Conservation (phyloP, 129 eudicot species). For the Tagetes erecta region DNA sequence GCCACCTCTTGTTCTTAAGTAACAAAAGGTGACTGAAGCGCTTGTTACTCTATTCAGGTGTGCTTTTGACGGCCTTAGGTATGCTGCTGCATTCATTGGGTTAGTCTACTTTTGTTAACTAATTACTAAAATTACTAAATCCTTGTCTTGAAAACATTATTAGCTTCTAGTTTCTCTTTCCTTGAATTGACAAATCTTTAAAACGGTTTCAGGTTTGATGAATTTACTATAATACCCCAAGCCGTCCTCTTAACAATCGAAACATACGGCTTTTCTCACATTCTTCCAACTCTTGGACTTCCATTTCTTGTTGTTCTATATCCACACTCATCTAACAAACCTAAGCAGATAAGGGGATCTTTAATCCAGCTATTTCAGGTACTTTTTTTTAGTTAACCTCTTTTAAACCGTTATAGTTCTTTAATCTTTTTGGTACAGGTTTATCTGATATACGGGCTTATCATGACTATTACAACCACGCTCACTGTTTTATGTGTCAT, state of each 20-base stretch:
- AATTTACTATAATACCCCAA: slow-evolving; percentile 84
- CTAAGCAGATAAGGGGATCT: slow-evolving; percentile 37
- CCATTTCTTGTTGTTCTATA: slow-evolving; percentile 64
- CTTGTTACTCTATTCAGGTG: slow-evolving; percentile 56
- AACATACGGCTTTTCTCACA: slow-evolving; percentile 91
- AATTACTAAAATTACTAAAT: not conserved
- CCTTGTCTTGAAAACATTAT: not conserved
- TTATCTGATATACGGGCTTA: slow-evolving; percentile 80
- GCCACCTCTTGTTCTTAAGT: not conserved
- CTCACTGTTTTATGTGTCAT: slow-evolving; percentile 81
- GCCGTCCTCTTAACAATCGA: slow-evolving; percentile 83
- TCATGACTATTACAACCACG: slow-evolving; percentile 52
- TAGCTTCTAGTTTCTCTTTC: slow-evolving; percentile 1
- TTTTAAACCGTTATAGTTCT: not conserved
- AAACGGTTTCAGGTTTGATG: slow-evolving; percentile 68
- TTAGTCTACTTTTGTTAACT: slow-evolving; percentile 33
- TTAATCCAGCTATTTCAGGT: slow-evolving; percentile 64
- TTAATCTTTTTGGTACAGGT: slow-evolving; percentile 47
- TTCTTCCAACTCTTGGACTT: slow-evolving; percentile 85
- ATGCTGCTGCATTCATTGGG: slow-evolving; percentile 96
- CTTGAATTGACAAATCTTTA: not conserved
- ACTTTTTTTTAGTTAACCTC: not conserved
- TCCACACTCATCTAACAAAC: slow-evolving; percentile 26
- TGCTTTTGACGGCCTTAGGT: slow-evolving; percentile 97
- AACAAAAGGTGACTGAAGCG: not conserved